Conservation (phyloP, 1,139 yeast genomes). For the Hansenula sp. region DNA sequence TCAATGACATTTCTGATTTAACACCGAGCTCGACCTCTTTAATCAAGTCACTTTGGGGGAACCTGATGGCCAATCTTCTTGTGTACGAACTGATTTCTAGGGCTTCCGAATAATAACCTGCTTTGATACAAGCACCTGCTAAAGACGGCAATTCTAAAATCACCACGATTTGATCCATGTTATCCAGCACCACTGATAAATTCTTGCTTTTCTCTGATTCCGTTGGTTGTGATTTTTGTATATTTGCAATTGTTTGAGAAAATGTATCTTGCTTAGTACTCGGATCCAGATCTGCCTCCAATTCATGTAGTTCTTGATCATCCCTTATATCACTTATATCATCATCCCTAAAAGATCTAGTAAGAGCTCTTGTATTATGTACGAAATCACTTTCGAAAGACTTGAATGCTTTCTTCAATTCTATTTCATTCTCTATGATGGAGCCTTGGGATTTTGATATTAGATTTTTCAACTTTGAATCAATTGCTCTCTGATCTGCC, state of each 20-base stretch:
- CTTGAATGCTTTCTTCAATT: conserved; percentile 24
- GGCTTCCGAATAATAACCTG: conserved; percentile 88
- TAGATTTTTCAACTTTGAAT: conserved; percentile 30
- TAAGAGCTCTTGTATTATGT: conserved; percentile 26
- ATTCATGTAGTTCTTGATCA: conserved; percentile 12
- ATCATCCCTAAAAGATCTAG: conserved; percentile 30
- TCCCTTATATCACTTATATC: conserved; percentile 16
- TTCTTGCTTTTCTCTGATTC: conserved; percentile 20
- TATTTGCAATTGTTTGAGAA: conserved; percentile 25
- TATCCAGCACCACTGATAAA: conserved; percentile 46
- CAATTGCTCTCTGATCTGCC: conserved; percentile 34
- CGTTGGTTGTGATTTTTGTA: conserved; percentile 18
- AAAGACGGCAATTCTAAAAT: conserved; percentile 80
- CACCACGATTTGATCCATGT: conserved; percentile 72
- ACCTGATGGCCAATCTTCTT: conserved; percentile 62
- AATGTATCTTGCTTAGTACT: conserved; percentile 27
- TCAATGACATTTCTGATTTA: conserved; percentile 52
- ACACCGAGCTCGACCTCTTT: conserved; percentile 52
- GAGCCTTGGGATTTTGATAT: conserved; percentile 28
- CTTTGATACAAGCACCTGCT: conserved; percentile 76
- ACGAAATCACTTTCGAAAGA: conserved; percentile 28
- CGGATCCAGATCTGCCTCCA: conserved; percentile 18
- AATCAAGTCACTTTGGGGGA: conserved; percentile 58
- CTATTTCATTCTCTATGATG: conserved; percentile 30
- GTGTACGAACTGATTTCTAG: conserved; percentile 73